phyloP scores from a whole-genome alignment of 1,139 yeast species.

The Debaryomyces singareniensis region DNA sequence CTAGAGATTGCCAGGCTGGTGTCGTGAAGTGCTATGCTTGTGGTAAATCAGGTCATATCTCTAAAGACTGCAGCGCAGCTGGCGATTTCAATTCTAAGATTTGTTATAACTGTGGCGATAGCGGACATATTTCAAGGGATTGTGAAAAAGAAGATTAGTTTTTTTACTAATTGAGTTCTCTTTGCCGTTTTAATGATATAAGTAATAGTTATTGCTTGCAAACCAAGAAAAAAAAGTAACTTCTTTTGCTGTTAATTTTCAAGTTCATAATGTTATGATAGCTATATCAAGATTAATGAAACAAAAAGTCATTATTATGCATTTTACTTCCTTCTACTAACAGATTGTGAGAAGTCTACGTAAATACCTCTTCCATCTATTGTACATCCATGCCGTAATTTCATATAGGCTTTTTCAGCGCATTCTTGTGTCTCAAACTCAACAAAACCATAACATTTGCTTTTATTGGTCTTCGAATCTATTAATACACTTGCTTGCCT shows the following conservation, averaged over 20 bases:
- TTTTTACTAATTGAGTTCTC: not conserved
- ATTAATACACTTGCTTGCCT: slow-evolving; percentile 45
- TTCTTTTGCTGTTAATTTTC: no score
- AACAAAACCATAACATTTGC: slow-evolving; percentile 57
- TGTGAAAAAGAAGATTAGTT: slow-evolving; percentile 14
- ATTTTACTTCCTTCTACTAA: slow-evolving; percentile 5
- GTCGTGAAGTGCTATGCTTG: slow-evolving; percentile 83
- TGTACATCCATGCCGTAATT: slow-evolving; percentile 49
- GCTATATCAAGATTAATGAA: slow-evolving; percentile 6
- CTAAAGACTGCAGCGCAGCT: slow-evolving; percentile 66
- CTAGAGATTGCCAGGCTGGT: slow-evolving; percentile 82
- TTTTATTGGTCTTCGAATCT: slow-evolving; percentile 31
- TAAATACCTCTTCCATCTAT: slow-evolving; percentile 61
- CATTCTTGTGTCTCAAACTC: slow-evolving; percentile 42
- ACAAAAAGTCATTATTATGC: slow-evolving; percentile 10
- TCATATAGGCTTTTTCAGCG: slow-evolving; percentile 56
- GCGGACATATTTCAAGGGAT: slow-evolving; percentile 33
- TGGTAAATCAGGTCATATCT: slow-evolving; percentile 84
- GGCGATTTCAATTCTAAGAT: slow-evolving; percentile 40
- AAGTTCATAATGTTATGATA: no score
- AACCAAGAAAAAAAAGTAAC: no score
- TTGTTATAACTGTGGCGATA: slow-evolving; percentile 39
- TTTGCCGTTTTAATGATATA: no score
- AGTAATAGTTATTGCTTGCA: no score
- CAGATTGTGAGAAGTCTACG: slow-evolving; percentile 65